Evolutionary conservation across 2,329 filamentous ascomycete genomes (phyloP), one percentile per base, ranked within the genome.

Genomic region (Pleomassaria siparia): DNA sequence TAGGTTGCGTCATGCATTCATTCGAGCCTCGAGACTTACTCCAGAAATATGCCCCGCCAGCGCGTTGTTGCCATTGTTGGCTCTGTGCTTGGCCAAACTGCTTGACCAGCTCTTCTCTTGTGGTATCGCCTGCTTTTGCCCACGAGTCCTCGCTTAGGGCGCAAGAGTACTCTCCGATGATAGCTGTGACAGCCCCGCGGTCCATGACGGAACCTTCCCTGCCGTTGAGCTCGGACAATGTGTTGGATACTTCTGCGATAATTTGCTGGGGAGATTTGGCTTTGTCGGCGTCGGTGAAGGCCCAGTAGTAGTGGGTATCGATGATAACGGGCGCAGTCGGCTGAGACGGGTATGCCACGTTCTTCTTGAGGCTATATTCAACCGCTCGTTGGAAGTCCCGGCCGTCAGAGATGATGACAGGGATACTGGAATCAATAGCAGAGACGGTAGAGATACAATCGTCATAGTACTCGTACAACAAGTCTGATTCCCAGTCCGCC

Each of bases 291-390:
- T 80, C 76, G n/a, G 74, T 72, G 59, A 83, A 83, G 30, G 76
- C 77, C 72, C 79, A 84, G 60, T 84, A 84, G 46, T 76, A 74
- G 61, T 84, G 81, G 11, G 80, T 83, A 53, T 84, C 82, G 21
- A 84, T 70, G 18, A 83, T 66, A 7, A 84, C 71, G 0, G 80
- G 79, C 41, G 74, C 76, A 11, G 61, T 60, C 1, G 62, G 54
- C 9, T 53, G 51, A n/a, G 58, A 47, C 4, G 58, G 57, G 25
- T 60, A 54, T 18, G 60, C 59, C 8, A 65, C 56, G 49, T 76
- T 77, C 53, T 74, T 76, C 8, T 58, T 59, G 18, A 71, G 64
- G 2, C 62, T 66, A 70, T 80, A 84, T 8, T 70, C 60, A 20
- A 80, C 52, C 2, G 75, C 74, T 20, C 68, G 65, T 0, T 56